phyloP scores from a whole-genome alignment of 139 green algal species.

The Yamagishiella unicocca region DNA sequence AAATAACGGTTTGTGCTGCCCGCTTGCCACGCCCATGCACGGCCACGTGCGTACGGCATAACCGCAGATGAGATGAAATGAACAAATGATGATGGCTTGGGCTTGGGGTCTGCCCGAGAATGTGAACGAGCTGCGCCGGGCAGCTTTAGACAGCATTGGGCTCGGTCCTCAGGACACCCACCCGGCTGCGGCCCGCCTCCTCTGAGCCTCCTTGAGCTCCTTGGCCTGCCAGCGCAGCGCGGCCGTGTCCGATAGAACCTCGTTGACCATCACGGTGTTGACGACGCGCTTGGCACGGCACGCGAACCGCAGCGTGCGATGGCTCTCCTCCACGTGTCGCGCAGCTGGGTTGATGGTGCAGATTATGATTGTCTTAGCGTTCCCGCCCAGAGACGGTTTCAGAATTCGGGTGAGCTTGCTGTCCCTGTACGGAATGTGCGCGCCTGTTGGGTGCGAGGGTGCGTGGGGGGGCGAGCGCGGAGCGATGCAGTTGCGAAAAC shows the following conservation, averaged over 20 bases:
- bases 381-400: conserved; percentile 94
- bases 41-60: too few species aligned
- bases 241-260: conserved; percentile 86
- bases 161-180: too few species aligned
- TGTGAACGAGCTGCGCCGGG: too few species aligned
- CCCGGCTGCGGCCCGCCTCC: conserved; percentile 56
- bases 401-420: conserved; percentile 94
- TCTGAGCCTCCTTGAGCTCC: conserved; percentile 86
- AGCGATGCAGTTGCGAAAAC: too few species aligned
- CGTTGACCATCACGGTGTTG: conserved; percentile 91
- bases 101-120: too few species aligned
- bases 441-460: conserved; percentile 55
- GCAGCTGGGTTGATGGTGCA: conserved; percentile 91
- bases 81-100: too few species aligned
- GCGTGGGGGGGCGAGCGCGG: too few species aligned
- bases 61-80: too few species aligned
- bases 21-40: conserved; percentile 76
- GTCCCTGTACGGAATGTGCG: conserved; percentile 92
- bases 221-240: conserved; percentile 91
- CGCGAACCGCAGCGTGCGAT: conserved; percentile 86
- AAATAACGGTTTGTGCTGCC: not conserved
- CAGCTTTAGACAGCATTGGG: too few species aligned
- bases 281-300: conserved; percentile 93
- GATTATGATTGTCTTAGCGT: conserved; percentile 97
- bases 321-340: conserved; percentile 90